Evolutionary conservation across 148 eudicot genomes (phyloP).

Genomic region (Camellia granthamiana): DNA sequence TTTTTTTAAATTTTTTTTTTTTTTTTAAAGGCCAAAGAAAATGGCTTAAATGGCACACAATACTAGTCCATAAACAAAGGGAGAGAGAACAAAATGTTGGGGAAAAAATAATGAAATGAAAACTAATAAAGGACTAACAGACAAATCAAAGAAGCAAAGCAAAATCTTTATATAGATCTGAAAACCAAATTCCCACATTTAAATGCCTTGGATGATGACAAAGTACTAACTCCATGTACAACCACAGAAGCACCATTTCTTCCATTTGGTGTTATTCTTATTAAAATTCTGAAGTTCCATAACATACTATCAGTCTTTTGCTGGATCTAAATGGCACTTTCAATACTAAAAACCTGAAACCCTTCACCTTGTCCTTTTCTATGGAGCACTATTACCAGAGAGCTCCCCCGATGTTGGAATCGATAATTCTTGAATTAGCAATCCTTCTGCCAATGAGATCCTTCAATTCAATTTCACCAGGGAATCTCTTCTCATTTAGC

Average conservation of each 20-base stretch:
- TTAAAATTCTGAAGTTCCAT: not conserved
- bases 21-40: too few species aligned
- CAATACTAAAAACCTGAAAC: not conserved
- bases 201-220: not conserved
- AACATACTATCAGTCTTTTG: not conserved
- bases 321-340: not conserved
- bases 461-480: conserved; percentile 88
- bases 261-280: not conserved
- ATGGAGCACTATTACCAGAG: conserved; percentile 31
- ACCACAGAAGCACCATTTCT: not conserved
- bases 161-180: not conserved
- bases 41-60: too few species aligned
- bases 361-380: not conserved
- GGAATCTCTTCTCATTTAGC: conserved; percentile 77
- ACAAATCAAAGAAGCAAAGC: not conserved
- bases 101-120: not conserved
- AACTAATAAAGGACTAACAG: not conserved
- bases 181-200: not conserved
- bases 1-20: too few species aligned
- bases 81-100: not conserved
- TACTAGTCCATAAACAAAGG: too few species aligned
- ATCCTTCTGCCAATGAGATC: conserved; percentile 57
- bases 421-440: conserved; percentile 39
- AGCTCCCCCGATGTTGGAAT: conserved; percentile 31
- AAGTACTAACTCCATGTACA: not conserved